These are phyloP conservation scores for Ceratorhiza oryzae-sativae DNA, from an alignment of 1,284 basidiomycete species.

Conservation along the genomic window DNA sequence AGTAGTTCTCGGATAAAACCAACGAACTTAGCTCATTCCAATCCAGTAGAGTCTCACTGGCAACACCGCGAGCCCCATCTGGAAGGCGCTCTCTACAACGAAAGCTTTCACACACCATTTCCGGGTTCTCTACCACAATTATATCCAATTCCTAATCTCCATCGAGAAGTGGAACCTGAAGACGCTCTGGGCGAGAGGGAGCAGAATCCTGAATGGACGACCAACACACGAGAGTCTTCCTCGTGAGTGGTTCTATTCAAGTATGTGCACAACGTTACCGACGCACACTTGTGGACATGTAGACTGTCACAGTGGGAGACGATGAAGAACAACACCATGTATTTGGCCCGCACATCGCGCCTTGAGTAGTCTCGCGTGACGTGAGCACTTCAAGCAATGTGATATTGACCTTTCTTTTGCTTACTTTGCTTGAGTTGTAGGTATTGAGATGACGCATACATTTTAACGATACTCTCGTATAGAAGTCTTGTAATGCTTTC, in stretches of 20 bases:
- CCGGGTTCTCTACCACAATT: conserved; percentile 7
- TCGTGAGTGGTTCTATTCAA: too few species aligned
- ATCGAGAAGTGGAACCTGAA: too few species aligned
- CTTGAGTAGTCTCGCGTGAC: background rate
- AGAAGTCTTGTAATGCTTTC: too few species aligned
- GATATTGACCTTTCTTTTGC: too few species aligned
- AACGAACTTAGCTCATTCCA: background rate
- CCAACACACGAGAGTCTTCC: too few species aligned
- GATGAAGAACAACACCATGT: background rate
- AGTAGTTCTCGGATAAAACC: background rate
- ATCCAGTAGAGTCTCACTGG: background rate
- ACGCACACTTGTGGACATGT: background rate
- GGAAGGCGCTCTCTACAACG: conserved; percentile 8
- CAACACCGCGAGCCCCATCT: background rate
- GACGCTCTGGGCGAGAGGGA: too few species aligned
- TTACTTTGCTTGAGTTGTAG: too few species aligned
- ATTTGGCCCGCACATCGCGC: background rate
- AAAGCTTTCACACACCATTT: background rate
- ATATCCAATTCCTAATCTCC: too few species aligned
- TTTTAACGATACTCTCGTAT: too few species aligned
- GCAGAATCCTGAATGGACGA: too few species aligned
- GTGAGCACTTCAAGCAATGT: background rate
- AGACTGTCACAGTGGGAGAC: background rate
- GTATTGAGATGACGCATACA: too few species aligned
- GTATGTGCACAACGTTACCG: too few species aligned